Evolutionary conservation across 2,329 filamentous ascomycete species (phyloP), one percentile per base, ranked within the genome.

Genomic region (Alternaria angustiovoidea): DNA sequence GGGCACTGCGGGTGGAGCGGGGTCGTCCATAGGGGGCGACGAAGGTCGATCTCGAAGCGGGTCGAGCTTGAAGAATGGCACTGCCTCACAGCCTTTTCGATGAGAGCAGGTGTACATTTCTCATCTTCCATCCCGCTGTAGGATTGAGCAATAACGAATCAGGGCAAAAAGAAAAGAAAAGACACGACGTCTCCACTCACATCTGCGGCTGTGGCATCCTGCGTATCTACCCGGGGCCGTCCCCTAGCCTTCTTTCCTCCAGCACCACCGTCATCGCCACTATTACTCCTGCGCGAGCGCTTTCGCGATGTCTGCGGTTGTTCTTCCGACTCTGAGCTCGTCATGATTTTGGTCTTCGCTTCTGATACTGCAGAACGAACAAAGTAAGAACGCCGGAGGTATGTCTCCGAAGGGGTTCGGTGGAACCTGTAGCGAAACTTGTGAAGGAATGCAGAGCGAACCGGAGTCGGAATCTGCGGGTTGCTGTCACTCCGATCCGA

Each of bases 181-280:
- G 41, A 38, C 46, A 51, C 14, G 9, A 32, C 36, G 55, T 51
- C 52, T 51, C 48, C 59, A 88, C 90, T 86, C 80, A 93, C 91
- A 81, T 94, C 92, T 54, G 87, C 88, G 62, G 91, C 88, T 24
- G 89, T 93, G 78, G 92, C 88, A 78, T 94, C 91, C 62, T 88
- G 88, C n/a, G 88, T 87, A 67, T 94, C 89, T 16, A 95, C 83
- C 51, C 91, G 83, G 6, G 92, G 92, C 56, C 92, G 85, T 7
- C 92, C 92, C 73, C 92, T 84, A 18, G 87, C 82, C 69, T 90
- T 87, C 71, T 81, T 83, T 44, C 73, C 72, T 14, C 68, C 66
- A 43, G 66, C 60, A 42, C 57, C 67, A 41, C 70, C 64, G 54
- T 69, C 69, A 18, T 74, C 73, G 39, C 65, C 69, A 49, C 62